These are phyloP conservation scores for Chaetoscypha palmicola DNA, from an alignment of 2,329 filamentous ascomycete species.

Conservation along the genomic window DNA sequence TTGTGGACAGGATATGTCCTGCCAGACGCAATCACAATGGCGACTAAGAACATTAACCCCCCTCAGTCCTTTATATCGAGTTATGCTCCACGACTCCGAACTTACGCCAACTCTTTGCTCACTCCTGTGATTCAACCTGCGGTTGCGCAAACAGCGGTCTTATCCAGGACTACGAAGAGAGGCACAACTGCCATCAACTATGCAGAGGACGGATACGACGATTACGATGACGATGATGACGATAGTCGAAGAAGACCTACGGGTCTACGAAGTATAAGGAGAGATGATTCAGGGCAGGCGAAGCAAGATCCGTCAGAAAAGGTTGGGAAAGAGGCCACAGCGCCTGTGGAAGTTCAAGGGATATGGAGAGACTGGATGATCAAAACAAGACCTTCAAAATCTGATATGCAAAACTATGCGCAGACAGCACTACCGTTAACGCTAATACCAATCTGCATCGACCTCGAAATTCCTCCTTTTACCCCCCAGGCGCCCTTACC, in stretches of 20 bases:
- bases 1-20: slow-evolving; percentile 17
- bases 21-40: slow-evolving; percentile 25
- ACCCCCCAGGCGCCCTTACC: slow-evolving; percentile 59
- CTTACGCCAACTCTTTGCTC: slow-evolving; percentile 86
- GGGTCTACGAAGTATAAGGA: slow-evolving; percentile 73
- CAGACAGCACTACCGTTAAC: slow-evolving; percentile 77
- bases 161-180: slow-evolving; percentile 86
- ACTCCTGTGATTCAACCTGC: slow-evolving; percentile 72
- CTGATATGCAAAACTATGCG: slow-evolving; percentile 53
- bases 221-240: slow-evolving; percentile 68
- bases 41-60: slow-evolving; percentile 34
- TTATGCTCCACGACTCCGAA: slow-evolving; percentile 83
- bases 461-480: slow-evolving; percentile 82
- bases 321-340: slow-evolving; percentile 72
- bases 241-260: slow-evolving; percentile 66
- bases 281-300: slow-evolving; percentile 62
- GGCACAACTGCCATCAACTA: slow-evolving; percentile 97
- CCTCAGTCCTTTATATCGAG: slow-evolving; percentile 87
- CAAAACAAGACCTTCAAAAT: slow-evolving; percentile 51
- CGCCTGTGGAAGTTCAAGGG: slow-evolving; percentile 77
- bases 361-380: slow-evolving; percentile 97
- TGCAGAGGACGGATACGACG: slow-evolving; percentile 90
- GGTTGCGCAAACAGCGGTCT: slow-evolving; percentile 55
- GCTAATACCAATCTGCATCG: slow-evolving; percentile 91
- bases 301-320: slow-evolving; percentile 64